Base-by-base conservation (phyloP, 2,329 filamentous ascomycete genomes). In the Herpotrichia juniperi region DNA sequence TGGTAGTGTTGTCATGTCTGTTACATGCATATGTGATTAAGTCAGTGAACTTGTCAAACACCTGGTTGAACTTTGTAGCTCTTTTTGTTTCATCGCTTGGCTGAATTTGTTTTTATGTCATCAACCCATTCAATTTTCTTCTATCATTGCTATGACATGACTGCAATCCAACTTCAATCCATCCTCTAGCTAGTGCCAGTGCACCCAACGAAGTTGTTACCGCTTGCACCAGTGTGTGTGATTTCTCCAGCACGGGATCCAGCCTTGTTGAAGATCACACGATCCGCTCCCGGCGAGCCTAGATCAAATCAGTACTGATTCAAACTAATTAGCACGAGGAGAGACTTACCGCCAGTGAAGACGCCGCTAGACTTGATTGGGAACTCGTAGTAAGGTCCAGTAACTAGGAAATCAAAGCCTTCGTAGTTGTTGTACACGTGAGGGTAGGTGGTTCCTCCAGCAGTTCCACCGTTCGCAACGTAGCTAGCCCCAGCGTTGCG, bases 211-310 rank as follows among this genome's bases (percentile, higher is more conserved):
- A 90, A 90, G 72, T 82, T 77, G 69, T 89, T 86, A 8, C 85
- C 85, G 45, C 80, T 83, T 16, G 87, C 87, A 24, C 87, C 87
- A 19, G 84, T 88, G 64, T 90, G 88, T 0, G 88, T 90, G 56
- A 90, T 88, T 24, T 82, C 76, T 31, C 86, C 87, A 14, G 85
- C 87, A 37, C 83, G 79, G 51, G 80, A 53, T 61, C 86, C 82
- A n/a, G 72, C 54, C 0, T 65, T 76, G 64, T 84, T 87, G 74
- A 90, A 85, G 28, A 88, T 73, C 47, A 89, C 83, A 45, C 87
- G 83, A 66, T 90, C 87, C 16, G 87, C 75, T 30, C 87, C 87
- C 1, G 87, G 87, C 1, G 81, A 82, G 21, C 85, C 84, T 81
- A 30, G 21, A 42, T 28, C 7, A 52, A 11, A 26, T 14, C 2